Conservation (phyloP, 352 stramenopile species). For the Aphanomyces euteiches region DNA sequence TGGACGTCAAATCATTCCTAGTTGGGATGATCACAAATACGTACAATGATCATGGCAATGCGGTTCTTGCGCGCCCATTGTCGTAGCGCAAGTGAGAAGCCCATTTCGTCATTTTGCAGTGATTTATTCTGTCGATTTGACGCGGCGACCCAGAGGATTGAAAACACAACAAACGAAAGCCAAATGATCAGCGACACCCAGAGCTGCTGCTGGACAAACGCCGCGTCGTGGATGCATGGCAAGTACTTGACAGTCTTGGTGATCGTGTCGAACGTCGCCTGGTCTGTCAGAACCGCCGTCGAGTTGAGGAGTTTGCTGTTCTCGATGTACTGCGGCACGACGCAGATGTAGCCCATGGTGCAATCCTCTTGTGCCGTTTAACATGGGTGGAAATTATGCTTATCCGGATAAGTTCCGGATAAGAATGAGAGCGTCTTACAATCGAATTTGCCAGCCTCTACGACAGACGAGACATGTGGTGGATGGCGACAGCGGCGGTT, state of each 20-base stretch:
- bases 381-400: too few species aligned
- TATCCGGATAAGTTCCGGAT: too few species aligned
- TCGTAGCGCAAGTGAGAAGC: slow-evolving; percentile 71
- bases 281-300: not conserved
- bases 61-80: slow-evolving; percentile 75
- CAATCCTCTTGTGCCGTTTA: too few species aligned
- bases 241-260: slow-evolving; percentile 5
- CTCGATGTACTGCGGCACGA: slow-evolving; percentile 21
- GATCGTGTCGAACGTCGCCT: slow-evolving; percentile 24
- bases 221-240: slow-evolving; percentile 14
- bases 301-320: slow-evolving; percentile 22
- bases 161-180: slow-evolving; percentile 44
- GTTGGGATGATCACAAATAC: not conserved
- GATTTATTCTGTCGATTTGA: slow-evolving; percentile 55
- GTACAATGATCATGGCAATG: slow-evolving; percentile 64
- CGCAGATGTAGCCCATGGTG: slow-evolving; percentile 20
- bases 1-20: not conserved
- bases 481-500: too few species aligned
- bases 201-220: slow-evolving; percentile 20
- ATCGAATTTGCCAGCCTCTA: too few species aligned
- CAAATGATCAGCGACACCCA: slow-evolving; percentile 35
- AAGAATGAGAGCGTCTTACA: too few species aligned
- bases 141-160: slow-evolving; percentile 48
- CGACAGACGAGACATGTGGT: too few species aligned
- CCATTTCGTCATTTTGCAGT: slow-evolving; percentile 59